Conservation (phyloP, 2,329 filamentous ascomycete genomes). For the Colletotrichum camelliae region DNA sequence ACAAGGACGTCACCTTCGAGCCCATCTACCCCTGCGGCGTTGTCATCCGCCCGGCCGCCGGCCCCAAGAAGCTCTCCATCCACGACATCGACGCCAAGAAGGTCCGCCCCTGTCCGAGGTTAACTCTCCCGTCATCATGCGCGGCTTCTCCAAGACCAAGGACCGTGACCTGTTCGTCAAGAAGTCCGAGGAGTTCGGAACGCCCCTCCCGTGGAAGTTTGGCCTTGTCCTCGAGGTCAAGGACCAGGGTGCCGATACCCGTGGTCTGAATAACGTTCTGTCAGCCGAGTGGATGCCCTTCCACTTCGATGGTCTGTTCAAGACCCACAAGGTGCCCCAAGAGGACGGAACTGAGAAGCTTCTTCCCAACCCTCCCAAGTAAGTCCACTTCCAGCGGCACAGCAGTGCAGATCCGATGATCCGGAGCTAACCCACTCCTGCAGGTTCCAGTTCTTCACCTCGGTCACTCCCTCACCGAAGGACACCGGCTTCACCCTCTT, state of each 20-base stretch:
- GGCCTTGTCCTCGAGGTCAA: conserved; percentile 57
- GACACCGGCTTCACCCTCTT: conserved; percentile 61
- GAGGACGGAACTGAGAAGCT: conserved; percentile 44
- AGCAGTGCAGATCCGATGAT: neutral
- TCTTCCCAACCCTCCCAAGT: conserved; percentile 48
- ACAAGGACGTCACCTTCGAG: conserved; percentile 42
- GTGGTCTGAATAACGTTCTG: conserved; percentile 56
- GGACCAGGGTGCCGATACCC: conserved; percentile 47
- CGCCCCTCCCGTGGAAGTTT: conserved; percentile 57
- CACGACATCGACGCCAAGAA: conserved; percentile 48
- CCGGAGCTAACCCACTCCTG: neutral
- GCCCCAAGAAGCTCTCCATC: conserved; percentile 39
- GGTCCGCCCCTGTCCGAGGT: conserved; percentile 50
- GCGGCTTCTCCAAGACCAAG: conserved; percentile 54
- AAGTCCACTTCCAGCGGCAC: conserved; percentile 22
- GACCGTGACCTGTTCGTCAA: conserved; percentile 49
- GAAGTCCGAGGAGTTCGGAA: conserved; percentile 52
- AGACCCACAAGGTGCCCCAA: conserved; percentile 46
- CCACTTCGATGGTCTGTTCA: conserved; percentile 64
- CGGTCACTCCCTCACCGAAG: conserved; percentile 48
- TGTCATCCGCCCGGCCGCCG: conserved; percentile 41
- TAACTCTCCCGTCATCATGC: conserved; percentile 59
- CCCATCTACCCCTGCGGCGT: conserved; percentile 54
- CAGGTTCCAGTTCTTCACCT: conserved; percentile 59
- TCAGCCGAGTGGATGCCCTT: conserved; percentile 62